Conservation (phyloP, 257 asterid genomes). For the Primulina tabacum region DNA sequence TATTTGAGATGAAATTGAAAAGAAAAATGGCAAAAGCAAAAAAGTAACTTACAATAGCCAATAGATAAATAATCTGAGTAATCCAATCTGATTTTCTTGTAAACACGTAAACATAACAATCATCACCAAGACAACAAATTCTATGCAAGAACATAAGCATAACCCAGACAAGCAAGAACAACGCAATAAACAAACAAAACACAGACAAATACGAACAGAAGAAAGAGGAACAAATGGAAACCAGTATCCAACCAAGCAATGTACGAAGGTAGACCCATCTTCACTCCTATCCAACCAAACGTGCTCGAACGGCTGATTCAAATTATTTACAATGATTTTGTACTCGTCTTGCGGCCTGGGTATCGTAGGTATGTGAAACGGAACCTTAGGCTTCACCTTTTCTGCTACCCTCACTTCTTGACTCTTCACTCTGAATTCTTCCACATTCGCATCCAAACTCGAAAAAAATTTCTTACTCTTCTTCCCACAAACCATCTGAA, state of each 20-base stretch:
- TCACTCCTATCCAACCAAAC: constrained; percentile 85
- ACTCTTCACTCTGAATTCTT: constrained; percentile 31
- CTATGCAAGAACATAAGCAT: background rate
- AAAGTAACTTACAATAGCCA: background rate
- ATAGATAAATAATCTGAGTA: background rate
- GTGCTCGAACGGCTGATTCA: constrained; percentile 80
- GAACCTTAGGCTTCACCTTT: constrained; percentile 71
- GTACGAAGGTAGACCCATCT: constrained; percentile 62
- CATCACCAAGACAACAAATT: constrained; percentile 3
- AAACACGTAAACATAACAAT: background rate
- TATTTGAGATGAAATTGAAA: background rate
- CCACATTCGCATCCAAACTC: constrained; percentile 31
- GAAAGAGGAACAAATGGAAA: background rate
- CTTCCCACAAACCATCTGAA: constrained; percentile 72
- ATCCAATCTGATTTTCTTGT: constrained; percentile 4
- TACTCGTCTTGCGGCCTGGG: constrained; percentile 80
- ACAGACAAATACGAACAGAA: background rate
- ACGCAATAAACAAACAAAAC: background rate
- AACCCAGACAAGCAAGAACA: background rate
- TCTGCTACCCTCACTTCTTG: constrained; percentile 64
- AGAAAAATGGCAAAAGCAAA: background rate
- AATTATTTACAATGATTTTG: constrained; percentile 74
- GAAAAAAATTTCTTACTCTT: constrained; percentile 47
- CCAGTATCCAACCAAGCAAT: constrained; percentile 67
- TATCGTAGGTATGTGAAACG: constrained; percentile 71